These are phyloP conservation scores for Fusarium ramigenum DNA, from an alignment of 2,329 filamentous ascomycete genomes.

Conservation along the genomic window DNA sequence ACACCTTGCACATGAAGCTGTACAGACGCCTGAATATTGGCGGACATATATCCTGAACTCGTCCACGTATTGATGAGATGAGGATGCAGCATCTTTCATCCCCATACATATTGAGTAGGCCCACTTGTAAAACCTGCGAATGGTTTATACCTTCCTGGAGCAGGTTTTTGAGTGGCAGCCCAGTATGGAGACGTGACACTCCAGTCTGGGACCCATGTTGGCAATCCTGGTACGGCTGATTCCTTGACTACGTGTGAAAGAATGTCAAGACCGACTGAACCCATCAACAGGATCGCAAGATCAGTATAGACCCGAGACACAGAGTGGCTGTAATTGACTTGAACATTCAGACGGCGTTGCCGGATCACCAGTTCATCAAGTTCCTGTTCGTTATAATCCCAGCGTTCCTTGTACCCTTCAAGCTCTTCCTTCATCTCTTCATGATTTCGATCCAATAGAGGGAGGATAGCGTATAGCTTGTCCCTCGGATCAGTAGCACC, in stretches of 20 bases:
- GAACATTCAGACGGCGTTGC: not conserved
- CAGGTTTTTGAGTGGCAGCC: not conserved
- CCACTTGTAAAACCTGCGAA: not conserved
- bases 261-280: not conserved
- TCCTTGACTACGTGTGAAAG: not conserved
- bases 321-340: not conserved
- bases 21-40: fast-evolving
- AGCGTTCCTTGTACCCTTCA: not conserved
- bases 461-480: not conserved
- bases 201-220: not conserved
- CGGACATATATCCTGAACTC: not conserved
- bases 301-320: not conserved
- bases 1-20: not conserved
- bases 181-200: not conserved
- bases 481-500: not conserved
- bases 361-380: not conserved
- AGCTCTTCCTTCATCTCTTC: not conserved
- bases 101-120: not conserved
- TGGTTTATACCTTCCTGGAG: not conserved
- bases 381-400: not conserved
- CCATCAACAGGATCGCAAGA: not conserved
- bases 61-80: not conserved
- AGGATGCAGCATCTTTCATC: not conserved
- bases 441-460: not conserved
- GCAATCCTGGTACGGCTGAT: not conserved